A percentile compares a stretch with the other conserved stretches of the same genome.
Evolutionary conservation across 1,284 basidiomycete genomes (phyloP).

Genomic region (Heterobasidion occidentale): DNA sequence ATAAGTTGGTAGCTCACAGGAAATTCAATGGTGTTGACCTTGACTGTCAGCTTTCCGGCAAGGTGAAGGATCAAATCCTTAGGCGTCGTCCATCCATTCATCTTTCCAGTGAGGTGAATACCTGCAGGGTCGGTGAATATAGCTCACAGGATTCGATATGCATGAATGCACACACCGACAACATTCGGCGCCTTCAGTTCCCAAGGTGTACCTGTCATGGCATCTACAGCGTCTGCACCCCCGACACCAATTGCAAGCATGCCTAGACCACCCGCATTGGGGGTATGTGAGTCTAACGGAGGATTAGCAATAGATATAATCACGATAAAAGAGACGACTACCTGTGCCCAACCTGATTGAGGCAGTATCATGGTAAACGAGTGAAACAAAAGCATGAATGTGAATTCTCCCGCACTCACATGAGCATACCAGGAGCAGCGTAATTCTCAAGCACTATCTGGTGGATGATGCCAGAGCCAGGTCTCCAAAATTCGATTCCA

Average conservation of each 20-base stretch:
- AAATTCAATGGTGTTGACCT: constrained; percentile 38
- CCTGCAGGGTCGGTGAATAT: constrained; percentile 30
- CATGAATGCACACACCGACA: constrained; percentile 47
- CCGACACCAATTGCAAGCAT: constrained; percentile 98
- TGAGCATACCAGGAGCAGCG: constrained; percentile 82
- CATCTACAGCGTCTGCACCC: constrained; percentile 98
- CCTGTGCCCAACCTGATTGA: constrained; percentile 65
- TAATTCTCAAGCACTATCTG: constrained; percentile 99
- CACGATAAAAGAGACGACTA: constrained; percentile 25
- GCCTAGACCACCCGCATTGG: constrained; percentile 97
- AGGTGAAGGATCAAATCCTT: constrained; percentile 97
- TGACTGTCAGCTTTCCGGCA: constrained; percentile 90
- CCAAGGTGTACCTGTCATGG: constrained; percentile 98
- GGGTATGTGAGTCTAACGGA: constrained; percentile 87
- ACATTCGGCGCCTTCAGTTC: constrained; percentile 93
- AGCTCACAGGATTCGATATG: neutral
- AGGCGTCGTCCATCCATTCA: constrained; percentile 90
- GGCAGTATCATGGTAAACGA: neutral
- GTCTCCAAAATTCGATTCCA: constrained; percentile 93
- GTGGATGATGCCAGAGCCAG: constrained; percentile 95
- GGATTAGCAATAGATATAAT: neutral
- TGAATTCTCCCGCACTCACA: constrained; percentile 35
- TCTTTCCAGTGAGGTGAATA: constrained; percentile 82
- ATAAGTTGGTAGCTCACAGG: constrained; percentile 5
- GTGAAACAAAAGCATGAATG: too few species aligned